Base-by-base conservation (phyloP, 2,329 filamentous ascomycete species). In the Talaromyces rugulosus region DNA sequence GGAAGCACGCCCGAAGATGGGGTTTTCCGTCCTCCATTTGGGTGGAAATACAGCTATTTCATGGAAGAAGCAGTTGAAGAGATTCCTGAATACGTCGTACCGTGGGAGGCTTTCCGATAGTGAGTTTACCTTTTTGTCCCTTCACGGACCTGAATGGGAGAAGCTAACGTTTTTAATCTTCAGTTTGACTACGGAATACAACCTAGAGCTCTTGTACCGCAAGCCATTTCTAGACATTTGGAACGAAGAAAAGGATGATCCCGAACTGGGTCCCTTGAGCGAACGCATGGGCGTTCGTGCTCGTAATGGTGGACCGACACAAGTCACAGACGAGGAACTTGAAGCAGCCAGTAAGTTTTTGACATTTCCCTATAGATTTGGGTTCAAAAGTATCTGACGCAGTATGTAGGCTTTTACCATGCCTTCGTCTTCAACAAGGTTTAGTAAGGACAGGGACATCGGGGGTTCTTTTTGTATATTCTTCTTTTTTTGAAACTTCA, bases 41-140 rank as follows among this genome's bases (percentile, higher is more conserved):
- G 94, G 56, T 98, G 95, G 93, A 96, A 95, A 76, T 99, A 99
- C 79, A 96, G 87, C 72, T 99, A 96, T 81, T 96, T 92, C 75
- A 87, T 99, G 61, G 89, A 95, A 70, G 95, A 99, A 78, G 95
- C 95, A 0, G 95, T 99, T 23, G 94, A 98, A 74, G 91, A 93
- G 72, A 91, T 96, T 7, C 94, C 95, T 2, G 95, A 99, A 79
- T 99, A 96, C 73, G 94, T 99, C 1, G 95, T 99, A 1, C 95
- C 95, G 0, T 99, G 95, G 94, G 93, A 96, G 74, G 93, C 92
- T 0, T 98, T 99, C 80, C 91, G 95, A 78, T 93, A 92, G 70
- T 81, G 67, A 71, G 77, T 71, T 40, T 12, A 23, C 23, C 33
- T 34, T 16, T 31, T 2, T 59, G 27, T 53, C 7, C 30, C 30